phyloP scores from a whole-genome alignment of 768 basidiomycete genomes.

The Lactarius deliciosus region DNA sequence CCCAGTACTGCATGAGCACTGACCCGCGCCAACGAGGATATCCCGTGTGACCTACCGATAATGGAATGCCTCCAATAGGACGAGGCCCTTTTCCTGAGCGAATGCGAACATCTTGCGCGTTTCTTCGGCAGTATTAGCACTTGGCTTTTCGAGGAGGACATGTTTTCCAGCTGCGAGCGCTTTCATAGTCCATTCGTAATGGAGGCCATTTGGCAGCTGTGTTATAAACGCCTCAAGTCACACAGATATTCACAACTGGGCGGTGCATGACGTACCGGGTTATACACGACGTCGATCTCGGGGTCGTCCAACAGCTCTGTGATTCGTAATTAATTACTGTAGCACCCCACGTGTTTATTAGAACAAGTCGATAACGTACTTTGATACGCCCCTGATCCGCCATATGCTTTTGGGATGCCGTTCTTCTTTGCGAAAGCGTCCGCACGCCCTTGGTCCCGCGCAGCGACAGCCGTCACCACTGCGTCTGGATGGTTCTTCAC shows the following conservation, averaged over 20 bases:
- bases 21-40: slow-evolving; percentile 4
- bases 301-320: slow-evolving; percentile 52
- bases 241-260: neutral
- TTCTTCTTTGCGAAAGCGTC: slow-evolving; percentile 54
- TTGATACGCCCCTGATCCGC: slow-evolving; percentile 50
- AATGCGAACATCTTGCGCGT: slow-evolving; percentile 50
- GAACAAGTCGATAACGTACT: slow-evolving; percentile 36
- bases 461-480: slow-evolving; percentile 56
- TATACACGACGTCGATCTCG: slow-evolving; percentile 57
- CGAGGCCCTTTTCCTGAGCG: slow-evolving; percentile 48
- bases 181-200: slow-evolving; percentile 68
- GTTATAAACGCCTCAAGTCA: neutral
- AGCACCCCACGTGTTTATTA: neutral
- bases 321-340: neutral
- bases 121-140: slow-evolving; percentile 50
- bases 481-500: slow-evolving; percentile 56
- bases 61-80: slow-evolving; percentile 63
- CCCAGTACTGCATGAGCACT: neutral
- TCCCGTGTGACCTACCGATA: slow-evolving; percentile 41
- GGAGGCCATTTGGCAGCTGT: slow-evolving; percentile 58
- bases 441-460: slow-evolving; percentile 52
- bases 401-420: slow-evolving; percentile 51
- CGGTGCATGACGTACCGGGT: slow-evolving; percentile 43
- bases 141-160: slow-evolving; percentile 63
- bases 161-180: slow-evolving; percentile 62